phyloP scores from a whole-genome alignment of 306 rosid genomes.

The Glycine soja region DNA sequence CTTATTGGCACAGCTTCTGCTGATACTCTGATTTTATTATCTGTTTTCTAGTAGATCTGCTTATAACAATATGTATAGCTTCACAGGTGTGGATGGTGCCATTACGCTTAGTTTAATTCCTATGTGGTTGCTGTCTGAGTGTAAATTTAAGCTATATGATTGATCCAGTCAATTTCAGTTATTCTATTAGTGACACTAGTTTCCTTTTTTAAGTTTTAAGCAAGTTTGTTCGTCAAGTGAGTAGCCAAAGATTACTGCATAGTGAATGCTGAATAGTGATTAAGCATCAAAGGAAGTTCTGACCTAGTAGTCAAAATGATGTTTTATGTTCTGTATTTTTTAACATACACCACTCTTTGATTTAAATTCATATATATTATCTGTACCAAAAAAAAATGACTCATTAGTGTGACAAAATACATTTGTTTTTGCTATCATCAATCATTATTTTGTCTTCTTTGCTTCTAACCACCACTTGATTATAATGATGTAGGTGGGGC shows the following conservation, averaged over 20 bases:
- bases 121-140: constrained; percentile 2
- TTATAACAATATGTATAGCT: neutral
- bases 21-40: neutral
- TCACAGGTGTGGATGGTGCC: neutral
- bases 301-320: constrained; percentile 18
- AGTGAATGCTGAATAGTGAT: neutral
- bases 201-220: constrained; percentile 22
- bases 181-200: neutral
- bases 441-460: constrained; percentile 21
- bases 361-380: constrained; percentile 1
- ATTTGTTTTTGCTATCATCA: neutral
- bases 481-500: constrained; percentile 74
- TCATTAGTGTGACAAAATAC: neutral
- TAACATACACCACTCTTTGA: neutral
- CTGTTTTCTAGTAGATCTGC: neutral
- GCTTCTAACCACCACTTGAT: constrained; percentile 39
- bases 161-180: constrained; percentile 29
- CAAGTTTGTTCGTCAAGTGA: constrained; percentile 2
- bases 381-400: neutral
- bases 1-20: neutral
- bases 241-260: constrained; percentile 1
- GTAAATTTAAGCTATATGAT: constrained; percentile 24
- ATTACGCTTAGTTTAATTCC: neutral
- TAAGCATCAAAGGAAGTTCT: neutral
- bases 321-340: constrained; percentile 18